These are phyloP conservation scores for Ochromonas danica DNA, from an alignment of 108 stramenopile genomes.

Conservation along the genomic window DNA sequence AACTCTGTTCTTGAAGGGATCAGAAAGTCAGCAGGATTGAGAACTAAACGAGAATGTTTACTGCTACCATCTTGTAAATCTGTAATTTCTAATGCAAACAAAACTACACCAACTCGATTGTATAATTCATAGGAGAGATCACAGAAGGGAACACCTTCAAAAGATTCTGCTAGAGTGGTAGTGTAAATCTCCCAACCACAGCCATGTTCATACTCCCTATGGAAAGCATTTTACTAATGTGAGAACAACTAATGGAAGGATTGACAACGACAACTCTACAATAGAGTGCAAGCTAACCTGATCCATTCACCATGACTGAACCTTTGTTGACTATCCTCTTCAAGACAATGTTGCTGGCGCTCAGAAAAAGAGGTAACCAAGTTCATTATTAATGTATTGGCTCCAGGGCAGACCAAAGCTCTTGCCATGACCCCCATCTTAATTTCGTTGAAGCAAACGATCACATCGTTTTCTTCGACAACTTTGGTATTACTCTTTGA, in stretches of 20 bases:
- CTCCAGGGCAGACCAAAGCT: neutral
- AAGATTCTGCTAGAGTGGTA: neutral
- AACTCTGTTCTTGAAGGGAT: neutral
- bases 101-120: neutral
- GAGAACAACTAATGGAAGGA: neutral
- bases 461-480: neutral
- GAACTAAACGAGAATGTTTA: neutral
- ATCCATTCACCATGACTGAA: too few species aligned
- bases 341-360: too few species aligned
- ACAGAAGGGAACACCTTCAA: neutral
- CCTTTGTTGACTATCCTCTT: too few species aligned
- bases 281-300: too few species aligned
- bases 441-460: conserved; percentile 35
- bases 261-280: too few species aligned
- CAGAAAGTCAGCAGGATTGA: conserved; percentile 18
- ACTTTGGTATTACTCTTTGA: neutral
- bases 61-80: neutral
- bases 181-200: conserved; percentile 38
- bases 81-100: conserved; percentile 19
- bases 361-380: conserved; percentile 24
- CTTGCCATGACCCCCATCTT: conserved; percentile 26
- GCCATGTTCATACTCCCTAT: conserved; percentile 25
- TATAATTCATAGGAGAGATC: conserved; percentile 21
- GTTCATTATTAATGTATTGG: conserved; percentile 32
- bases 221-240: neutral